Base-by-base conservation (phyloP, 1,284 basidiomycete species). In the Phylloboletellus chloephorus region DNA sequence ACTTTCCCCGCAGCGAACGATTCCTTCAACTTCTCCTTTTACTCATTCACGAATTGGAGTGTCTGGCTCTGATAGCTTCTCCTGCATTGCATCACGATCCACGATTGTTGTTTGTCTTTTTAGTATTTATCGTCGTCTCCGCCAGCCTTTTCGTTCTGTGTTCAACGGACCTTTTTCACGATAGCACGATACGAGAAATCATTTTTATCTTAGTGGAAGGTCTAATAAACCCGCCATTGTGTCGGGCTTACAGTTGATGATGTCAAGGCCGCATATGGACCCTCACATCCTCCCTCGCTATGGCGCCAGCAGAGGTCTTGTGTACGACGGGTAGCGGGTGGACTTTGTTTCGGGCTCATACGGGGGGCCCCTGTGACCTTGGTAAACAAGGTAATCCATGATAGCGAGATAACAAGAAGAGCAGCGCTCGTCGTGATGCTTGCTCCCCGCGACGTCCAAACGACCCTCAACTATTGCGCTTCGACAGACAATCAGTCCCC, bases 401-500 rank as follows among this genome's bases (percentile, higher is more conserved):
- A n/a, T n/a, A n/a, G n/a, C n/a, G n/a, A n/a, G n/a, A n/a, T n/a
- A n/a, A n/a, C n/a, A n/a, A n/a, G n/a, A n/a, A n/a, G n/a, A n/a
- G n/a, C n/a, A n/a, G n/a, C n/a, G 33, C 17, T 24, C 3, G 23
- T 24, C 23, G 34, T 25, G 12, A 12, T 25, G 2, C 34, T 34
- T 31, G 25, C 60, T 24, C 37, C 57, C 21, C 55, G 52, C 8
- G 57, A 60, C 41, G 58, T 64, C 31, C 48, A 50, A 15, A 53
- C 62, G 21, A 52, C 42, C 16, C 51, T 65, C 45, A 65, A 67
- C 42, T 67, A 66, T 29, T 41, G 46, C 37, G 30, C 16, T 2
- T 41, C 53, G 5, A 42, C 50, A 0, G 44, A 45, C 12, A 33
- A 45, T 15, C 52, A 61, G 25, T 19, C 52, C 3, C 58, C 62